Evolutionary conservation across 148 eudicot species (phyloP).

Genomic region (Persicaria tinctoria): DNA sequence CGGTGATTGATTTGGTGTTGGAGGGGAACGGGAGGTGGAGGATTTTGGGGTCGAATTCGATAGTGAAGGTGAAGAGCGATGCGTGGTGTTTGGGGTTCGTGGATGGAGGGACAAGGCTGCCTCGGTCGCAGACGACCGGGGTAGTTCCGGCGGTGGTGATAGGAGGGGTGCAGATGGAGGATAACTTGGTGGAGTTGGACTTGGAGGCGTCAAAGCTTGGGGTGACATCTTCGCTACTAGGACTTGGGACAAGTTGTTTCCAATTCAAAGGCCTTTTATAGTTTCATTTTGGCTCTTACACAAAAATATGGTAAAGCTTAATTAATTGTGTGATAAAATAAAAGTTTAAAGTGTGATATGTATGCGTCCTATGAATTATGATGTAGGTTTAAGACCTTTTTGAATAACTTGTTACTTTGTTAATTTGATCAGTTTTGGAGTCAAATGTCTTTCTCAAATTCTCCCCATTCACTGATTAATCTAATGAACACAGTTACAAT

Average conservation of each 20-base stretch:
- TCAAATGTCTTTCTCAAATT: no score
- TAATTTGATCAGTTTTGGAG: no score
- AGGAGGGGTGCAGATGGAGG: conserved; percentile 53
- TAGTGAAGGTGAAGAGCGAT: conserved; percentile 2
- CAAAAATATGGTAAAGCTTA: not conserved
- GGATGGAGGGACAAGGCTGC: not conserved
- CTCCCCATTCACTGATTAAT: no score
- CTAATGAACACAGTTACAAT: no score
- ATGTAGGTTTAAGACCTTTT: no score
- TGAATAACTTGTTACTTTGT: no score
- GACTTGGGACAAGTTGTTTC: conserved; percentile 35
- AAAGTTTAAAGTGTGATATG: no score
- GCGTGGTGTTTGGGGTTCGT: conserved; percentile 10
- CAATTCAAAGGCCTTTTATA: conserved; percentile 26
- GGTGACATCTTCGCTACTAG: conserved; percentile 32
- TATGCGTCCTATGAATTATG: no score
- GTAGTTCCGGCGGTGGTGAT: conserved; percentile 14
- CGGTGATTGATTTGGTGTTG: conserved; percentile 34
- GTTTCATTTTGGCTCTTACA: no score
- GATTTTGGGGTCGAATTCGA: conserved; percentile 13
- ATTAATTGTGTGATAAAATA: no score
- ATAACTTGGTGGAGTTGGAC: conserved; percentile 43
- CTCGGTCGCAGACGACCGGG: not conserved
- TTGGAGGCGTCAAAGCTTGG: conserved; percentile 23
- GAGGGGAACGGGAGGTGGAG: conserved; percentile 17